These are phyloP conservation scores for Penicillium polonicum DNA, from an alignment of 2,329 filamentous ascomycete genomes.

Conservation along the genomic window DNA sequence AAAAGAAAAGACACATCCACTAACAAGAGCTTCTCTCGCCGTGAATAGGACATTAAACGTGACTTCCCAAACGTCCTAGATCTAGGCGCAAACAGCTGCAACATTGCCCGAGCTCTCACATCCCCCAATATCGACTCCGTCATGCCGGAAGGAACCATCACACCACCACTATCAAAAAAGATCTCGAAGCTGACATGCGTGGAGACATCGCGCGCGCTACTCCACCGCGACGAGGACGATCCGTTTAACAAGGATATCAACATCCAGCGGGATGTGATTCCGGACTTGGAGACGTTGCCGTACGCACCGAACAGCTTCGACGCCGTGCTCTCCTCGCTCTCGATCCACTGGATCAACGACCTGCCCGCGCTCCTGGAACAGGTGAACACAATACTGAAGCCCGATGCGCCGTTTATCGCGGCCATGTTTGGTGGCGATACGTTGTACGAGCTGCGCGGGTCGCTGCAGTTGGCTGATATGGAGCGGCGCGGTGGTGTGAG, in stretches of 20 bases:
- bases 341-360: constrained; percentile 97
- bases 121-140: constrained; percentile 64
- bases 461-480: constrained; percentile 85
- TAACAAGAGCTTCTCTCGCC: constrained; percentile 1
- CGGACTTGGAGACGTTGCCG: constrained; percentile 65
- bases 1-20: background rate
- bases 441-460: constrained; percentile 88
- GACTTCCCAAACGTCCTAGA: constrained; percentile 82
- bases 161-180: constrained; percentile 63
- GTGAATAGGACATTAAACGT: constrained; percentile 76
- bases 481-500: constrained; percentile 89
- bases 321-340: constrained; percentile 82
- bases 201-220: constrained; percentile 73
- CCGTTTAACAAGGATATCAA: constrained; percentile 70
- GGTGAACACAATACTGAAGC: constrained; percentile 83
- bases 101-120: constrained; percentile 80
- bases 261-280: constrained; percentile 72
- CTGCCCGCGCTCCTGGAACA: constrained; percentile 80
- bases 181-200: constrained; percentile 75
- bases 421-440: constrained; percentile 97
- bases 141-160: constrained; percentile 24
- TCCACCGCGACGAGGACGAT: constrained; percentile 70
- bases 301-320: constrained; percentile 79
- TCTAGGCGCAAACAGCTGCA: constrained; percentile 92
- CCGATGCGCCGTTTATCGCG: constrained; percentile 86